Evolutionary conservation across 768 basidiomycete species (phyloP), one percentile per base, ranked within the genome.

Genomic region (Serendipita sp.): DNA sequence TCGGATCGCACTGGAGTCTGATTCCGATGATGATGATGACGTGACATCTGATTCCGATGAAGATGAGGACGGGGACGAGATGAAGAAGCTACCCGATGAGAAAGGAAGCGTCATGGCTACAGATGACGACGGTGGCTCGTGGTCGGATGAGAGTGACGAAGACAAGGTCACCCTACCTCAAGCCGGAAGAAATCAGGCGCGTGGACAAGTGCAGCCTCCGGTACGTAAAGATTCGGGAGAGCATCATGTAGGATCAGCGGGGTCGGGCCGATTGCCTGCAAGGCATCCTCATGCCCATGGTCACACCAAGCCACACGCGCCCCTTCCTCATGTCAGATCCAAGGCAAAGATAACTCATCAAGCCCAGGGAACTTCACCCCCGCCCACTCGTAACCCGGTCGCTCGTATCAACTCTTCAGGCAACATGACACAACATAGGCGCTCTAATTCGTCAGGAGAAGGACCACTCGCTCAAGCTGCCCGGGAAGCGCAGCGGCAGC

Each of bases 401-500:
- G 36, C 28, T 35, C 56, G 56, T n/a, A 34, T 1, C 10, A 36
- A n/a, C 30, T 28, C 18, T 4, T 32, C 56, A 1, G 56, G 56
- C 8, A 5, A 18, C n/a, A 51, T 51, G n/a, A 5, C 48, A n/a
- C 48, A 51, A 28, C 56, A 60, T 35, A 36, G 28, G 16, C 56
- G 56, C 28, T 32, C 30, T 30, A 8, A 10, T 60, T 60, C 56
- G 18, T 28, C 56, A 28, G 16, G 16, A 60, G 56, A 60, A n/a
- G 56, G 56, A 60, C 56, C 56, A n/a, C 56, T 60, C 30, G 56
- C 56, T 28, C 56, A 82, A 63, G 87, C 86, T 3, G 85, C 82
- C 0, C 69, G 81, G 65, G 85, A 88, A 70, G 83, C 77, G 1
- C 80, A 82, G 69, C 79, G 82, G 16, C 81, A 85, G 68, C 79